Percentiles rank a stretch among this genome's conserved stretches.
phyloP scores from a whole-genome alignment of 331 rosid species.

The Cydonia oblonga region DNA sequence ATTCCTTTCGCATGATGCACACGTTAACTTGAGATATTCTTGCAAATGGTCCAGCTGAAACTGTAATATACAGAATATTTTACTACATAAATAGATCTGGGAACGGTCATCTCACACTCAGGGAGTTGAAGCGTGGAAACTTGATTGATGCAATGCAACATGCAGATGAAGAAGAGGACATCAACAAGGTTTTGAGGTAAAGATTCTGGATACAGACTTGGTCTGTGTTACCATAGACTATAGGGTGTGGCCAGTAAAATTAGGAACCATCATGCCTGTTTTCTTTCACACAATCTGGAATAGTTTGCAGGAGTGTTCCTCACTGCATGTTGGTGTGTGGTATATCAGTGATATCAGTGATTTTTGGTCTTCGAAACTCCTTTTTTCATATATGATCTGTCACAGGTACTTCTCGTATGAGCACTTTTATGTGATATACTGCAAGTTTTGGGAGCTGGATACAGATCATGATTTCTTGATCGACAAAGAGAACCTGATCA shows the following conservation, averaged over 20 bases:
- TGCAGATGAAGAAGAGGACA: constrained; percentile 99
- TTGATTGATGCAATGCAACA: constrained; percentile 98
- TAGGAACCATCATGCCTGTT: neutral
- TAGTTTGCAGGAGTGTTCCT: neutral
- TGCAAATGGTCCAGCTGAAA: constrained; percentile 84
- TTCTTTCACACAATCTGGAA: neutral
- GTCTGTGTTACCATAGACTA: neutral
- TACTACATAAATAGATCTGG: constrained; percentile 83
- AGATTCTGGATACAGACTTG: neutral
- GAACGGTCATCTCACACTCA: constrained; percentile 75
- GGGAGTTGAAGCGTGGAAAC: constrained; percentile 94
- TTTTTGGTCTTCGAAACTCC: neutral
- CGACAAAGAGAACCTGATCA: constrained; percentile 92
- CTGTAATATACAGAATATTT: constrained; percentile 32
- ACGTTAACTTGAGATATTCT: constrained; percentile 16
- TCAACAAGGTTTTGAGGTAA: constrained; percentile 96
- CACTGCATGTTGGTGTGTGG: neutral
- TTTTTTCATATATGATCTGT: constrained; percentile 1
- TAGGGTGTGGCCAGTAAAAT: neutral
- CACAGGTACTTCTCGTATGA: constrained; percentile 93
- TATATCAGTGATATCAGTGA: neutral
- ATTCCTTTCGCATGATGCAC: neutral
- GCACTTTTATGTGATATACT: constrained; percentile 95
- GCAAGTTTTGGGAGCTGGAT: constrained; percentile 99
- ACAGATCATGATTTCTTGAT: constrained; percentile 94